Evolutionary conservation across 1,139 yeast genomes (phyloP).

Genomic region (Hyphopichia pseudoburtonii): DNA sequence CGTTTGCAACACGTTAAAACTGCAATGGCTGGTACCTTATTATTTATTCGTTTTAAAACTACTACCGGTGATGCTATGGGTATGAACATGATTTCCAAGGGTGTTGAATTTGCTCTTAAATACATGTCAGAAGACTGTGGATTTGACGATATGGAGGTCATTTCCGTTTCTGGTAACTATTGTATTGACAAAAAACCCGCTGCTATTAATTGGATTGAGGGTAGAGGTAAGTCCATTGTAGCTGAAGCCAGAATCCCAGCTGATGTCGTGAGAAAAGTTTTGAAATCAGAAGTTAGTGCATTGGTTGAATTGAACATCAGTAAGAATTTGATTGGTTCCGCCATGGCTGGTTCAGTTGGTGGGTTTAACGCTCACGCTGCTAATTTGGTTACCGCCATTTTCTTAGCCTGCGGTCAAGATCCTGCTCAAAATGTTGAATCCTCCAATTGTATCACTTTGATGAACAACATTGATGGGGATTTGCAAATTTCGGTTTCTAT

Average conservation of each 20-base stretch:
- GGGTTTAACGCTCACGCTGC: conserved; percentile 99
- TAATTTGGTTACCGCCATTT: conserved; percentile 90
- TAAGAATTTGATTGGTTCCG: conserved; percentile 92
- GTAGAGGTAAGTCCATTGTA: conserved; percentile 96
- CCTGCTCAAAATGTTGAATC: conserved; percentile 98
- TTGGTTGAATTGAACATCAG: conserved; percentile 84
- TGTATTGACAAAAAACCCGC: conserved; percentile 98
- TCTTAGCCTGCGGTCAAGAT: conserved; percentile 95
- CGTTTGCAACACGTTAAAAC: conserved; percentile 88
- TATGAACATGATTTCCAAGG: conserved; percentile 99
- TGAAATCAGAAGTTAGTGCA: conserved; percentile 91
- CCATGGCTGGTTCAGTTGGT: conserved; percentile 98
- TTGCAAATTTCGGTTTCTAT: conserved; percentile 89
- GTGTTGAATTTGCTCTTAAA: conserved; percentile 84
- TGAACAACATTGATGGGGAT: conserved; percentile 82
- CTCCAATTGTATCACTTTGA: conserved; percentile 93
- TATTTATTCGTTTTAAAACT: conserved; percentile 89
- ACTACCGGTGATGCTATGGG: conserved; percentile 99
- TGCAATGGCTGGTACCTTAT: conserved; percentile 90
- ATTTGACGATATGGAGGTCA: conserved; percentile 88
- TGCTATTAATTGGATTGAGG: conserved; percentile 98
- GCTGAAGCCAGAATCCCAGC: conserved; percentile 95
- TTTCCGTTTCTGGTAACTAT: conserved; percentile 94
- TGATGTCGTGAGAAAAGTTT: conserved; percentile 72
- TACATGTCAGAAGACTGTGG: conserved; percentile 88